Conservation (phyloP, 1,139 yeast genomes). For the Schwanniomyces etchellsii region DNA sequence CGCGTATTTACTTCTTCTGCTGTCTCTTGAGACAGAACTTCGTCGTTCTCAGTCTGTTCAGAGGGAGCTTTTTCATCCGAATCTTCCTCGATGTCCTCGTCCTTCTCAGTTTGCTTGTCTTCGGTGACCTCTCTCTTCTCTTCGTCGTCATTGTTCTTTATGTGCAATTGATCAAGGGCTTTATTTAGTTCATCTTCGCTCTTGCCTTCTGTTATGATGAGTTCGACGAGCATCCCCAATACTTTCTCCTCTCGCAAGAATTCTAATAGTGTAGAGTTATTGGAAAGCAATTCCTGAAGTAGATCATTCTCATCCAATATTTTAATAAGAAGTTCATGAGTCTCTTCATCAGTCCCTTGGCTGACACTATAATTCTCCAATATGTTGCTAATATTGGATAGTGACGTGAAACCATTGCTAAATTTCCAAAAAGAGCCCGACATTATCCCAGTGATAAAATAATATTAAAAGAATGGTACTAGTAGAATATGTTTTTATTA, state of each 20-base stretch:
- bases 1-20: constrained; percentile 54
- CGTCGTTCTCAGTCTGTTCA: constrained; percentile 16
- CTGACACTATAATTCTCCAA: constrained; percentile 48
- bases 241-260: constrained; percentile 73
- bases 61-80: constrained; percentile 11
- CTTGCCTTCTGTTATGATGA: constrained; percentile 50
- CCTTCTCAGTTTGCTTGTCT: constrained; percentile 11
- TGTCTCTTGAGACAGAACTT: constrained; percentile 29
- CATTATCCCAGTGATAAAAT: constrained; percentile 28
- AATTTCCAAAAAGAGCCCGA: constrained; percentile 90
- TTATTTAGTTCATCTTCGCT: constrained; percentile 7
- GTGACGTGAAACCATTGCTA: constrained; percentile 76
- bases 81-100: constrained; percentile 9
- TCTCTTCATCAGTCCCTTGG: constrained; percentile 20
- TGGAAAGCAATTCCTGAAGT: constrained; percentile 75
- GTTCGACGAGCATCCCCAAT: constrained; percentile 58
- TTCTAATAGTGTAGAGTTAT: constrained; percentile 77
- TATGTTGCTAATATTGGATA: constrained; percentile 68
- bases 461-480: no score
- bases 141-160: constrained; percentile 13
- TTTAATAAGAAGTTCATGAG: constrained; percentile 47
- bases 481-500: no score
- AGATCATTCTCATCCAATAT: constrained; percentile 82
- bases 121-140: constrained; percentile 17
- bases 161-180: constrained; percentile 5